Conservation (phyloP, 208 protist genomes). For the Naegleria lovaniensis region DNA sequence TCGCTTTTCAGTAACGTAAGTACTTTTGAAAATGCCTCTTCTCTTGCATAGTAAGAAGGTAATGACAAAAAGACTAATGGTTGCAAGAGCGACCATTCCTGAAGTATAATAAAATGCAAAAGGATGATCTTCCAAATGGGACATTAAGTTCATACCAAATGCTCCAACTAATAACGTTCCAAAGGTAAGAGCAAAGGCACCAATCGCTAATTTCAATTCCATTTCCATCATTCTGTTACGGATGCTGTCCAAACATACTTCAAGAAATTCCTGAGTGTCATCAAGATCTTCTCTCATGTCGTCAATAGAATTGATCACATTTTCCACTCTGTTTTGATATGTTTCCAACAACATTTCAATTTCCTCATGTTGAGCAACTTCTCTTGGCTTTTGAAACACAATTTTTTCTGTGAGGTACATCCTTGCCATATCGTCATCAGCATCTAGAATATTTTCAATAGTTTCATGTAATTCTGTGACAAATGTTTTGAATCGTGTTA, state of each 20-base stretch:
- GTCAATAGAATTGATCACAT: neutral
- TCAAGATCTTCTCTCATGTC: constrained; percentile 9
- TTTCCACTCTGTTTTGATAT: neutral
- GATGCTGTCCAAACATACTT: constrained; percentile 21
- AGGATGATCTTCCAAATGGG: constrained; percentile 19
- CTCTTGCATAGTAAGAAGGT: neutral
- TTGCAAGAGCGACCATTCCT: neutral
- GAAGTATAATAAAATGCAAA: neutral
- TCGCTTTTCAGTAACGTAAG: neutral
- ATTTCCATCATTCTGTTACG: constrained; percentile 27
- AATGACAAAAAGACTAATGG: neutral
- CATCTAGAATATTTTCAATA: constrained; percentile 3
- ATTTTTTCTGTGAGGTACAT: constrained; percentile 27
- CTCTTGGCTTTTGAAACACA: neutral
- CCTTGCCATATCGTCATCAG: constrained; percentile 24
- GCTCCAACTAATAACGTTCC: constrained; percentile 15
- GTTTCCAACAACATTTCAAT: constrained; percentile 31
- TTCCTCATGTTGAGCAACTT: constrained; percentile 16
- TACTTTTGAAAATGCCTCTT: neutral
- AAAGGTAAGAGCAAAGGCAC: neutral
- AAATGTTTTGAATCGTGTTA: constrained; percentile 19
- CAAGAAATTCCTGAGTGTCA: constrained; percentile 21
- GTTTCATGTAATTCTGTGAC: constrained; percentile 21
- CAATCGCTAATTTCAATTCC: constrained; percentile 8
- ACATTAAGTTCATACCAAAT: constrained; percentile 32